Percentiles rank a stretch among this genome's conserved stretches.
Conservation (phyloP, 257 asterid species). For the Solanum dulcamara region DNA sequence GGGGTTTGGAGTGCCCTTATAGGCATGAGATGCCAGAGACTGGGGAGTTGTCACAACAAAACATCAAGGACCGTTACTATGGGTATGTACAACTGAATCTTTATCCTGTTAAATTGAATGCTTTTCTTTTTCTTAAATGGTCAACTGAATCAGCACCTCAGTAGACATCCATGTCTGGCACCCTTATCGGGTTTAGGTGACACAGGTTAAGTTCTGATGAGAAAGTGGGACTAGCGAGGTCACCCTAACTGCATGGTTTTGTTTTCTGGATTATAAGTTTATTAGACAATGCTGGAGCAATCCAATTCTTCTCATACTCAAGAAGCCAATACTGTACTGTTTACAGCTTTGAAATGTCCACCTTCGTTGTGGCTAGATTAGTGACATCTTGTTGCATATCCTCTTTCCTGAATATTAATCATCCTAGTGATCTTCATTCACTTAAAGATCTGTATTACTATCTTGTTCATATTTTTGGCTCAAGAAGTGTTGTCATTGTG, state of each 20-base stretch:
- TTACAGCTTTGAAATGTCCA: background rate
- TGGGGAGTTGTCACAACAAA: constrained; percentile 96
- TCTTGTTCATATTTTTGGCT: background rate
- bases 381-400: background rate
- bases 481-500: background rate
- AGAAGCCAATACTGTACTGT: background rate
- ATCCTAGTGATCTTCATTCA: background rate
- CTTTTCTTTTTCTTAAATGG: background rate
- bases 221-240: background rate
- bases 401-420: background rate
- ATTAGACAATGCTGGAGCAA: background rate
- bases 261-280: background rate
- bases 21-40: constrained; percentile 98
- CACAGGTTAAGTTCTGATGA: background rate
- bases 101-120: background rate
- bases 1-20: constrained; percentile 97
- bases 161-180: background rate
- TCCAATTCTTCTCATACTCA: background rate
- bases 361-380: background rate
- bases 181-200: background rate
- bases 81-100: constrained; percentile 43
- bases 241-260: background rate
- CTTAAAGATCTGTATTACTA: background rate
- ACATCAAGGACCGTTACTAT: constrained; percentile 91
- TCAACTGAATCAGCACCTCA: background rate